A percentile compares a stretch with the other conserved stretches of the same genome.
Evolutionary conservation across 2,329 filamentous ascomycete genomes (phyloP).

Genomic region (Neonectria neomacrospora): DNA sequence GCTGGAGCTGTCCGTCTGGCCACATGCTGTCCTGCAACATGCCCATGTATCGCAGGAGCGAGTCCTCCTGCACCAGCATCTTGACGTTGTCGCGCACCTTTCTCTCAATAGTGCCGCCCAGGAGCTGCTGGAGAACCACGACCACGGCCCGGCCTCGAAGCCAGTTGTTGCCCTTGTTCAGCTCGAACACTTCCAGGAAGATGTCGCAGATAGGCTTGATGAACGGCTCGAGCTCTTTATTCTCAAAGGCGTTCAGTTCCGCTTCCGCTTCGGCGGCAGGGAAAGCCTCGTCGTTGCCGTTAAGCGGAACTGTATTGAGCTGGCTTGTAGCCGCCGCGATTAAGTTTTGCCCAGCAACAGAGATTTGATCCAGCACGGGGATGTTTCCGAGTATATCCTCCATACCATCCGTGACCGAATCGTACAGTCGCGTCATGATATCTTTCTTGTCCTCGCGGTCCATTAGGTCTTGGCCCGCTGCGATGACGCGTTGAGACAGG

Average conservation of each 20-base stretch:
- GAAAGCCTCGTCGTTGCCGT: slow-evolving; percentile 61
- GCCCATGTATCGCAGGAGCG: slow-evolving; percentile 78
- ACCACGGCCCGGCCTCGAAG: slow-evolving; percentile 94
- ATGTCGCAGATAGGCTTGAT: slow-evolving; percentile 99
- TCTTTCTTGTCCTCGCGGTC: slow-evolving; percentile 77
- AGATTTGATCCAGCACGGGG: slow-evolving; percentile 93
- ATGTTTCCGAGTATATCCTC: slow-evolving; percentile 98
- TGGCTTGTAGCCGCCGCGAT: slow-evolving; percentile 79
- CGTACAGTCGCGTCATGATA: slow-evolving; percentile 94
- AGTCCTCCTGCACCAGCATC: slow-evolving; percentile 79
- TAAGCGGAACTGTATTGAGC: slow-evolving; percentile 66
- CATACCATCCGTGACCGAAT: slow-evolving; percentile 97
- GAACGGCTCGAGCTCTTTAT: slow-evolving; percentile 89
- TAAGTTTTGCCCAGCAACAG: slow-evolving; percentile 90
- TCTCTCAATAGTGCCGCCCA: slow-evolving; percentile 95
- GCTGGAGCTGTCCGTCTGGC: slow-evolving; percentile 73
- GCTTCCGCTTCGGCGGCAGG: slow-evolving; percentile 85
- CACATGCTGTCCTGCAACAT: slow-evolving; percentile 82
- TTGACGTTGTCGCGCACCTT: slow-evolving; percentile 90
- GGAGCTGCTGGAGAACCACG: slow-evolving; percentile 92
- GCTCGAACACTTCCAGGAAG: slow-evolving; percentile 93
- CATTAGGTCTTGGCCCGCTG: slow-evolving; percentile 67
- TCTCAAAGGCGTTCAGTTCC: slow-evolving; percentile 92
- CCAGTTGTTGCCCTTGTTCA: slow-evolving; percentile 97
- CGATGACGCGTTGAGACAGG: slow-evolving; percentile 86